Evolutionary conservation across 192 early-diverging fungal species (phyloP).

Genomic region (Umbelopsis sp.): DNA sequence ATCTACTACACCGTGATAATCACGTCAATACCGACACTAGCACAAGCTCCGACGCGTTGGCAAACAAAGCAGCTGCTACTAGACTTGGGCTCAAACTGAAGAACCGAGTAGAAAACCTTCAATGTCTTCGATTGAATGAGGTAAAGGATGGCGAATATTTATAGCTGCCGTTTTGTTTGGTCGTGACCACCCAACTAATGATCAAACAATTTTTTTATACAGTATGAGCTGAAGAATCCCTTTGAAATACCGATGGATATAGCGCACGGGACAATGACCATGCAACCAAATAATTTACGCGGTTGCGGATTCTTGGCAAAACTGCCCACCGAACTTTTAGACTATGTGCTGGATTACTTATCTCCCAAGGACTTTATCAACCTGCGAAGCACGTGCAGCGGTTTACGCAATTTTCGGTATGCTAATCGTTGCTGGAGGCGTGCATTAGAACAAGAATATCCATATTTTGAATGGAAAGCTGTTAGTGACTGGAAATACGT

Average conservation of each 20-base stretch:
- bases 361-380: not conserved
- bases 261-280: not conserved
- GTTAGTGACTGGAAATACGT: conserved; percentile 1
- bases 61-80: not conserved
- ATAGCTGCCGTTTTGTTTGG: not conserved
- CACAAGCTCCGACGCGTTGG: not conserved
- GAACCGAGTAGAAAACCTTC: not conserved
- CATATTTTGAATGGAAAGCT: not conserved
- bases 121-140: conserved; percentile 15
- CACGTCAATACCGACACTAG: not conserved
- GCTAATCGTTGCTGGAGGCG: not conserved
- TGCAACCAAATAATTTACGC: not conserved
- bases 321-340: not conserved
- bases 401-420: conserved; percentile 1
- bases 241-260: not conserved
- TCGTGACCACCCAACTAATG: not conserved
- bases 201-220: not conserved
- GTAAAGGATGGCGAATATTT: not conserved
- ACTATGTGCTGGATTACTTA: conserved; percentile 6
- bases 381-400: not conserved
- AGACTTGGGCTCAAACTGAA: conserved; percentile 7
- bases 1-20: not conserved
- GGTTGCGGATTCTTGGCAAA: not conserved
- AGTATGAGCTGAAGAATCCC: conserved; percentile 5
- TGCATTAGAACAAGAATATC: not conserved